Evolutionary conservation across 1,139 yeast genomes (phyloP), one percentile per base, ranked within the genome.

Genomic region (Yamadazyma buinensis): DNA sequence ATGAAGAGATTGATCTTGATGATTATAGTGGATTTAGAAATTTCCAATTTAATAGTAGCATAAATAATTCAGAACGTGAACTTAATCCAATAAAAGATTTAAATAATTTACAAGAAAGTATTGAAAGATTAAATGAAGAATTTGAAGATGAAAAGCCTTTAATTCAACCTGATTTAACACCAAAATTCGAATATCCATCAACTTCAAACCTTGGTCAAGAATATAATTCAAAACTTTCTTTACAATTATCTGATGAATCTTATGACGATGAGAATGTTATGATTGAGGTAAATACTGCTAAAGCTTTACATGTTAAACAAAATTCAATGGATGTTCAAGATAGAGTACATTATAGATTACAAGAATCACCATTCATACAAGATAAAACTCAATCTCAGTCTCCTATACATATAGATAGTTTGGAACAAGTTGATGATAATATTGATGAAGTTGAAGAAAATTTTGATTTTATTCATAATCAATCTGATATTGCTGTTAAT

Each of bases 301-400:
- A 42, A 31, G 33, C 47, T 3, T 32, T 46, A 15, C 43, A 46
- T 22, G 35, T 47, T 17, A 38, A 41, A 15, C 47, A 46, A 18
- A 29, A 36, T 23, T 40, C 44, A 6, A 26, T 34, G 7, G 39
- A 39, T 11, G 34, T 41, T 23, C 33, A 38, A n/a, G 45, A 37
- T 5, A 35, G 31, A 15, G 21, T 36, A 20, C 40, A 44, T 15
- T 51, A 53, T 25, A 52, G 50, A 33, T 38, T 55, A 32, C 61
- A 54, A 33, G 58, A 36, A 26, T 56, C 62, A 1, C 61, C 63
- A 11, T 19, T 35, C 7, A 43, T 44, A 10, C n/a, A n/a, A n/a
- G n/a, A n/a, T n/a, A 26, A 34, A 26, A 47, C 42, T 23, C 37
- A 30, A 14, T 21, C 33, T 19, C 10, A 20, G 9, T 30, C n/a